A percentile compares a stretch with the other conserved stretches of the same genome.
phyloP scores from a whole-genome alignment of 495 filamentous ascomycete species.

The Trichoderma virens region DNA sequence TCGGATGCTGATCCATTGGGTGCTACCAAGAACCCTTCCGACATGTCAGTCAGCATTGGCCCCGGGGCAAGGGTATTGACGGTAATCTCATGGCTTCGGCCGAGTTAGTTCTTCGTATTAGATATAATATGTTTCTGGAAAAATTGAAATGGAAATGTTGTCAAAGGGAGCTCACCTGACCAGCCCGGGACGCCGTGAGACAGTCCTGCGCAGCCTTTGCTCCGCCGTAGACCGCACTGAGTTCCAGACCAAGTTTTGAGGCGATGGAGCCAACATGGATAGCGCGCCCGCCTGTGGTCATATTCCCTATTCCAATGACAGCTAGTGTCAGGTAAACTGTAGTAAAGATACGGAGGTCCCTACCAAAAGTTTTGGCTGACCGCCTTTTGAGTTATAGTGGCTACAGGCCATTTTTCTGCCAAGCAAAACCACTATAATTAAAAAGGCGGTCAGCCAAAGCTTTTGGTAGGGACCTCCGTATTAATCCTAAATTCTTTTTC shows the following conservation, averaged over 20 bases:
- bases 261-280: conserved; percentile 35
- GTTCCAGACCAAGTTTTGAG: conserved; percentile 15
- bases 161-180: conserved; percentile 12
- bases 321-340: conserved; percentile 34
- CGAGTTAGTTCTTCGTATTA: conserved; percentile 16
- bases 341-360: too few species aligned
- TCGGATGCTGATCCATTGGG: not conserved
- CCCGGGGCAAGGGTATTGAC: conserved; percentile 26
- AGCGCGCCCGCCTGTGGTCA: conserved; percentile 36
- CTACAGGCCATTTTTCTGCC: too few species aligned
- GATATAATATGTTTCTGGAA: not conserved
- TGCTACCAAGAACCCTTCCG: not conserved
- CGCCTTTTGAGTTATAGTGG: too few species aligned
- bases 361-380: too few species aligned
- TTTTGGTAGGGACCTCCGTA: too few species aligned
- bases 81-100: conserved; percentile 22
- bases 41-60: conserved; percentile 18
- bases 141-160: not conserved
- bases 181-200: conserved; percentile 18
- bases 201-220: conserved; percentile 20
- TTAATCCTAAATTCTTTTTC: not conserved
- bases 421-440: too few species aligned
- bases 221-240: conserved; percentile 16
- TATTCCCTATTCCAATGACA: conserved; percentile 26
- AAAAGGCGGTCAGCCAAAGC: too few species aligned